Conservation (phyloP, 2,329 filamentous ascomycete species). For the Fusarium udum region DNA sequence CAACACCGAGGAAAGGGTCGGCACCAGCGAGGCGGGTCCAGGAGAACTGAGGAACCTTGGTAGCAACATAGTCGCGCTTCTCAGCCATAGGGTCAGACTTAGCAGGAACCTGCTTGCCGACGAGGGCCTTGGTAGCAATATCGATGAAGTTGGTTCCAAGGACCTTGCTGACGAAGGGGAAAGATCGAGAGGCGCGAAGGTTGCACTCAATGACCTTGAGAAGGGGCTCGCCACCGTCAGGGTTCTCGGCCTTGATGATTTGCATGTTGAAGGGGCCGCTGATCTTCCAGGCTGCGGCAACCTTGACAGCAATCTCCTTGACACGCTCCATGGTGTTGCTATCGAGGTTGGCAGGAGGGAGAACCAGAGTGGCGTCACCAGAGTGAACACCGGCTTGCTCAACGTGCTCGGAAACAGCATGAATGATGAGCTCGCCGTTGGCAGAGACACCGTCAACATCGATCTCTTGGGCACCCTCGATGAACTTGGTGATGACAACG, state of each 20-base stretch:
- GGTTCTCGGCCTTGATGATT: constrained; percentile 90
- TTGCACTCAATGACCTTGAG: constrained; percentile 99
- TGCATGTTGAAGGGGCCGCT: constrained; percentile 99
- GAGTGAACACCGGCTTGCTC: constrained; percentile 98
- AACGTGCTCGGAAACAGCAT: constrained; percentile 94
- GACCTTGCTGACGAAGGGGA: constrained; percentile 98
- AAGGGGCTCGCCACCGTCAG: constrained; percentile 76
- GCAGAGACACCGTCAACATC: constrained; percentile 94
- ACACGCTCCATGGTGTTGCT: constrained; percentile 81
- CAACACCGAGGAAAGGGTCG: constrained; percentile 96
- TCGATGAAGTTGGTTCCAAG: constrained; percentile 97
- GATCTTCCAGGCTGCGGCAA: constrained; percentile 96
- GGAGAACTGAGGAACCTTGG: constrained; percentile 98
- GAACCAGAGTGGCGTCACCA: constrained; percentile 92
- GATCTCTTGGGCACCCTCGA: constrained; percentile 95
- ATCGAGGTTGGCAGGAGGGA: constrained; percentile 86
- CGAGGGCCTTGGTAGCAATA: constrained; percentile 89
- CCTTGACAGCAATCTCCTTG: constrained; percentile 96
- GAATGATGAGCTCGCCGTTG: constrained; percentile 84
- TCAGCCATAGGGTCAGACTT: constrained; percentile 87
- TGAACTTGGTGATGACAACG: constrained; percentile 98
- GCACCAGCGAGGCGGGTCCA: constrained; percentile 98
- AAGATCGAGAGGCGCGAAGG: constrained; percentile 94
- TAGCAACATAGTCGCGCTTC: constrained; percentile 91
- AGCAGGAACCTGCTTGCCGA: constrained; percentile 84